A percentile compares a stretch with the other conserved stretches of the same genome.
phyloP scores from a whole-genome alignment of 1,284 basidiomycete genomes.

The Agaricales sp. region DNA sequence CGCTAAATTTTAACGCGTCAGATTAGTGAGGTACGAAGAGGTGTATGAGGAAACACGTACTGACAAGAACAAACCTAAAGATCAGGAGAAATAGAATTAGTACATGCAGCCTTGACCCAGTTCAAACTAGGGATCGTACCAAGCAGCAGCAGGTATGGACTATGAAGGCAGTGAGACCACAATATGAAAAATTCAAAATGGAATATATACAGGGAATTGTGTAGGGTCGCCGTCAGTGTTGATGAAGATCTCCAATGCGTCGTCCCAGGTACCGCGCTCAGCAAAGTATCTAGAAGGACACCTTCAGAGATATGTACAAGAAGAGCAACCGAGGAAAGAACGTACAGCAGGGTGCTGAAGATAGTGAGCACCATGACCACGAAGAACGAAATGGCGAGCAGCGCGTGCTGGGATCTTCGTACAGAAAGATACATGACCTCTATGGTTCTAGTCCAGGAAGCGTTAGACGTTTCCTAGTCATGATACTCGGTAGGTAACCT shows the following conservation, averaged over 20 bases:
- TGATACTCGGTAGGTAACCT: conserved; percentile 16
- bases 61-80: conserved; percentile 28
- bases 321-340: conserved; percentile 8
- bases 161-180: conserved; percentile 16
- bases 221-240: conserved; percentile 76
- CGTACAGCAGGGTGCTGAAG: conserved; percentile 77
- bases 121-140: conserved; percentile 27
- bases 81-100: conserved; percentile 8
- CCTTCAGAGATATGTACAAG: background rate
- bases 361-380: conserved; percentile 80
- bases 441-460: conserved; percentile 44
- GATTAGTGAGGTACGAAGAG: background rate
- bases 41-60: conserved; percentile 28
- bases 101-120: conserved; percentile 4
- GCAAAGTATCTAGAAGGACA: conserved; percentile 59
- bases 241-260: conserved; percentile 66
- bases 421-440: conserved; percentile 92
- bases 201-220: conserved; percentile 49
- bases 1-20: too few relatives aligned
- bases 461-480: conserved; percentile 5
- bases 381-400: conserved; percentile 81
- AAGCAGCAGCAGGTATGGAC: conserved; percentile 72
- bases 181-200: background rate
- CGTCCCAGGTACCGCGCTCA: conserved; percentile 82
- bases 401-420: conserved; percentile 73